A percentile compares a stretch with the other conserved stretches of the same genome.
Evolutionary conservation across 352 stramenopile genomes (phyloP).

Genomic region (Phytophthora chlamydospora): DNA sequence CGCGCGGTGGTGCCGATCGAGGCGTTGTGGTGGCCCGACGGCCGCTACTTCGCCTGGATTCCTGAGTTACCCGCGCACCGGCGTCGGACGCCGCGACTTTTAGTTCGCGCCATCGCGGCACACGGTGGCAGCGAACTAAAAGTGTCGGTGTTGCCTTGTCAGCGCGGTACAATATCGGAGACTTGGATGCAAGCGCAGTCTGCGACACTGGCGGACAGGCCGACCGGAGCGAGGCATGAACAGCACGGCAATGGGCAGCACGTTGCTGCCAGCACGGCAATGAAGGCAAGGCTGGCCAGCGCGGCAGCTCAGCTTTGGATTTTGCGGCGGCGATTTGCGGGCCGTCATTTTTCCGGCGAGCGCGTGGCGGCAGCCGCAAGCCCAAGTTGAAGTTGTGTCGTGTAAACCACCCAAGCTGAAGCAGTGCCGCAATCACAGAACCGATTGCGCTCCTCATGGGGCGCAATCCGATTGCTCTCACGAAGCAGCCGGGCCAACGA

Average conservation of each 20-base stretch:
- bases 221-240: too few relatives aligned
- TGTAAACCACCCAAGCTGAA: conserved; percentile 13
- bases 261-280: not conserved
- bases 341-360: not conserved
- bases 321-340: conserved; percentile 21
- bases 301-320: conserved; percentile 14
- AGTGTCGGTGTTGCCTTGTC: too few relatives aligned
- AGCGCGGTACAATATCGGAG: too few relatives aligned
- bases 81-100: too few relatives aligned
- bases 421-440: conserved; percentile 4
- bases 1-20: conserved; percentile 10
- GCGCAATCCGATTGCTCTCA: conserved; percentile 4
- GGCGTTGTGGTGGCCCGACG: conserved; percentile 15
- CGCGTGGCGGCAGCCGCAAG: too few relatives aligned
- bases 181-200: too few relatives aligned
- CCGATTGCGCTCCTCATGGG: conserved; percentile 14
- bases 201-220: too few relatives aligned
- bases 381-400: conserved; percentile 19
- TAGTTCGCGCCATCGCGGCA: conserved; percentile 5
- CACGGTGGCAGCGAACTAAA: too few relatives aligned
- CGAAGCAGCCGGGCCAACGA: not conserved
- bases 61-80: conserved; percentile 8
- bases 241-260: too few relatives aligned
- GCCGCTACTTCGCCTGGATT: conserved; percentile 10
- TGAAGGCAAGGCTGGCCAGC: not conserved